Base-by-base conservation (phyloP, 176 grass and related monocot genomes). In the Avena sativa region DNA sequence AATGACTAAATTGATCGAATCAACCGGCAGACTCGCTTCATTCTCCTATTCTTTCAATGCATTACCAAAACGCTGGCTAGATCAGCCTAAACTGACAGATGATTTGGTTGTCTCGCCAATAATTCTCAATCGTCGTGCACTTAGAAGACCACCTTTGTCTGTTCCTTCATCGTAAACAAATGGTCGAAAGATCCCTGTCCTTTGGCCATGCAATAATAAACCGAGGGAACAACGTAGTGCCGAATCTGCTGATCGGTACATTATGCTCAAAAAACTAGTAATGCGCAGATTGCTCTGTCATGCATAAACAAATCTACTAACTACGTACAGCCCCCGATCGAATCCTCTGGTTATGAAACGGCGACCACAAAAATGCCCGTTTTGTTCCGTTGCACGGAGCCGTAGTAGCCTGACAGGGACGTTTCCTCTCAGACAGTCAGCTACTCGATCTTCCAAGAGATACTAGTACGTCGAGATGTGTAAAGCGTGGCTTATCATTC, bases 181-280 rank as follows among this genome's bases (percentile, higher is more conserved):
- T 73, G 4, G 56, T 59, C 52, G 14, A 8, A 34, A 34, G 47
- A n/a, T 59, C 56, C 7, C 6, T 59, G 56, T 55, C 11, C 2
- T 16, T 74, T 28, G 16, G 1, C 2, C 47, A 13, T 51, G 23
- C 7, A 80, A 12, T 12, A 48, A 64, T 0, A 48, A 46, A 74
- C 8, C n/a, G 36, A 46, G 69, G 69, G 49, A 74, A 34, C 32
- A 34, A 34, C 32, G 32, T 34, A 44, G n/a, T 48, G 71, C n/a
- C 71, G 71, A 49, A 74, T 74, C 71, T 21, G n/a, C 20, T 23
- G 71, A 74, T 74, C 2, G n/a, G 44, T 14, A 48, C 69, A 72
- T 20, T 72, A 1, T 34, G 69, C 19, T 46, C 19, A 46, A 21
- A 72, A 60, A 34, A 34, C 9, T 34, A 30, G 28, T 21, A 60